These are phyloP conservation scores for Mortierella antarctica DNA, from an alignment of 192 early-diverging fungal species.

Conservation along the genomic window DNA sequence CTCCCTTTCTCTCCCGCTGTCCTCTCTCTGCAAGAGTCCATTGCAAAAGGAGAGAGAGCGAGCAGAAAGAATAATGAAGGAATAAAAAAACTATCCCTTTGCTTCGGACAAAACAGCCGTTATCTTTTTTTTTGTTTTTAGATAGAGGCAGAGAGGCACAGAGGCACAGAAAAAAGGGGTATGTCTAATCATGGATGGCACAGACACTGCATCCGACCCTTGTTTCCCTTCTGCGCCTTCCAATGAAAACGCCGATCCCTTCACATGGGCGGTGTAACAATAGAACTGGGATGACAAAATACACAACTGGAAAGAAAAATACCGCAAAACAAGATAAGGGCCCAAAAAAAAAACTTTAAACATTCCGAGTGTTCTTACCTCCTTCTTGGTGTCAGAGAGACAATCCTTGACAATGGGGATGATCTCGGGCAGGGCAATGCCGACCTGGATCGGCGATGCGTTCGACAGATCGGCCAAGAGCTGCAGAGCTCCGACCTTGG, in stretches of 20 bases:
- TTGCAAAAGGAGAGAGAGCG: background rate
- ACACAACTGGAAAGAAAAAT: conserved; percentile 5
- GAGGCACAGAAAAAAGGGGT: background rate
- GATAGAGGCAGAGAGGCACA: background rate
- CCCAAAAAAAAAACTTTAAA: background rate
- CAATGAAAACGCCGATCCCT: conserved; percentile 8
- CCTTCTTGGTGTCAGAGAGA: conserved; percentile 85
- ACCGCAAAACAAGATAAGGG: conserved; percentile 34
- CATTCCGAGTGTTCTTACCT: conserved; percentile 53
- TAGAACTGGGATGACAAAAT: background rate
- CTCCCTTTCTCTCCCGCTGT: background rate
- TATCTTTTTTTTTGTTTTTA: background rate
- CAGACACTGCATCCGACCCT: background rate
- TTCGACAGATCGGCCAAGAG: conserved; percentile 57
- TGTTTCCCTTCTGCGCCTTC: conserved; percentile 1
- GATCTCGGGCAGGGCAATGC: conserved; percentile 65
- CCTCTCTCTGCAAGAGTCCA: background rate
- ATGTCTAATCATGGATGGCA: conserved; percentile 1
- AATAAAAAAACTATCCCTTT: background rate
- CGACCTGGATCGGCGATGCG: conserved; percentile 61
- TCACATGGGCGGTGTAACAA: conserved; percentile 27
- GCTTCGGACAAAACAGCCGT: too few relatives aligned
- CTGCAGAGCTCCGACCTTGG: conserved; percentile 64
- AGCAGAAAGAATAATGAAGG: background rate
- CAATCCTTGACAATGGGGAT: conserved; percentile 79